Base-by-base conservation (phyloP, 176 grass and related monocot species). In the Oryza australiensis region DNA sequence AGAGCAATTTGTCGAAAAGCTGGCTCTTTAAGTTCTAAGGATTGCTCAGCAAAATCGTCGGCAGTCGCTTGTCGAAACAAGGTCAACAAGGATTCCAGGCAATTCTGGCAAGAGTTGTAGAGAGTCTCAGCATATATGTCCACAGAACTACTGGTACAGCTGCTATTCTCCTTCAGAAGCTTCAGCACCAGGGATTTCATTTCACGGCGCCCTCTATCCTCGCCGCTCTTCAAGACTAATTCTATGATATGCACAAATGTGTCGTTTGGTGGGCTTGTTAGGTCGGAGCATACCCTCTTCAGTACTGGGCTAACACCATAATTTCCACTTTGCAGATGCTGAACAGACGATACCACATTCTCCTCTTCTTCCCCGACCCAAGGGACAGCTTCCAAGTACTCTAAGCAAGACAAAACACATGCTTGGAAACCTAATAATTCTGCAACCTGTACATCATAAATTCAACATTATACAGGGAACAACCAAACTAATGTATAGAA, bases 301-400 rank as follows among this genome's bases (percentile, higher is more conserved):
- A 98, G 84, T 88, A 98, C 64, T 76, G 96, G 91, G 67, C 79
- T 90, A 62, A 98, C 68, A 14, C 87, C 88, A 41, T 93, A 95
- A 64, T 82, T 82, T 26, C 88, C 87, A 30, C 14, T 86, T 59
- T 87, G 90, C 57, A 98, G 93, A 70, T 98, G 91, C 48, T 82
- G 84, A 81, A 98, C 64, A 26, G 82, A 93, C 24, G 84, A 89
- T 11, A 98, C 83, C 14, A 98, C 93, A 55, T 88, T 87, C 77
- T 93, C 96, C 84, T 97, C 94, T 90, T 98, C 96, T 82, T 98
- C 96, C 30, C 90, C 89, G 0, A 93, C 86, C 96, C 96, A 98
- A 63, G 96, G 96, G 38, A 93, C 90, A 0, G 90, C 90, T 90
- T 98, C 95, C 77, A 98, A 71, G 85, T 91, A 95, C 89, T 91